phyloP scores from a whole-genome alignment of 441 rosid genomes.

The Erysimum pusillum region DNA sequence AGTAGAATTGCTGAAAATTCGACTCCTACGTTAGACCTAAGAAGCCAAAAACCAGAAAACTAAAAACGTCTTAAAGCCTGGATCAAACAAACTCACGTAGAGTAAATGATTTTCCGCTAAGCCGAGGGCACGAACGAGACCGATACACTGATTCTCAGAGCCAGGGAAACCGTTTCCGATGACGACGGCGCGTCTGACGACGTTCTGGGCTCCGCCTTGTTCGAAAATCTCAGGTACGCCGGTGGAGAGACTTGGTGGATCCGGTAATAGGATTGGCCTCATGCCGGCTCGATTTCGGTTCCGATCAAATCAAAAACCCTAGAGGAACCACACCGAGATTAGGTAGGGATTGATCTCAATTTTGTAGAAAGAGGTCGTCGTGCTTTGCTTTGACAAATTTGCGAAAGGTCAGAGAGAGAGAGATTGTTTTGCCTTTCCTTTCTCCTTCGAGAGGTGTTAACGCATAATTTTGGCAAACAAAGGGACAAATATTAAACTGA shows the following conservation, averaged over 20 bases:
- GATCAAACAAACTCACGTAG: conserved; percentile 69
- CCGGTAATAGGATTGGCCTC: conserved; percentile 89
- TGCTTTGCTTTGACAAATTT: conserved; percentile 28
- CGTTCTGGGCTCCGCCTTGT: conserved; percentile 66
- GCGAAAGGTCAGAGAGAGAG: conserved; percentile 8
- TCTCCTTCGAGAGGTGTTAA: conserved; percentile 4
- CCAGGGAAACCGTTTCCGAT: conserved; percentile 85
- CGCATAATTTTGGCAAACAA: no score
- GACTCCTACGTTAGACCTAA: neutral
- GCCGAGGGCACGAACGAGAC: conserved; percentile 88
- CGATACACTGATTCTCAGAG: conserved; percentile 88
- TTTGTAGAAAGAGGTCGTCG: conserved; percentile 21
- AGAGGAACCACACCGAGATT: conserved; percentile 30
- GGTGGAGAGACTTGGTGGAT: conserved; percentile 68
- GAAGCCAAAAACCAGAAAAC: neutral
- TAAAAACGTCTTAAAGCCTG: neutral
- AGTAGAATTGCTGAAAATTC: neutral
- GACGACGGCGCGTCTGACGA: conserved; percentile 84
- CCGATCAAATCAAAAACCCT: conserved; percentile 40
- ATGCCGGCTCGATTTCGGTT: conserved; percentile 46
- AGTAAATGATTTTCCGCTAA: conserved; percentile 67
- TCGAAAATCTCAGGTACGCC: conserved; percentile 94
- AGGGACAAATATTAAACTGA: no score
- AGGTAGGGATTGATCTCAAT: neutral
- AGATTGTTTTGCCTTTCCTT: neutral